phyloP scores from a whole-genome alignment of 1,284 basidiomycete species.

The Vanrija humicola region DNA sequence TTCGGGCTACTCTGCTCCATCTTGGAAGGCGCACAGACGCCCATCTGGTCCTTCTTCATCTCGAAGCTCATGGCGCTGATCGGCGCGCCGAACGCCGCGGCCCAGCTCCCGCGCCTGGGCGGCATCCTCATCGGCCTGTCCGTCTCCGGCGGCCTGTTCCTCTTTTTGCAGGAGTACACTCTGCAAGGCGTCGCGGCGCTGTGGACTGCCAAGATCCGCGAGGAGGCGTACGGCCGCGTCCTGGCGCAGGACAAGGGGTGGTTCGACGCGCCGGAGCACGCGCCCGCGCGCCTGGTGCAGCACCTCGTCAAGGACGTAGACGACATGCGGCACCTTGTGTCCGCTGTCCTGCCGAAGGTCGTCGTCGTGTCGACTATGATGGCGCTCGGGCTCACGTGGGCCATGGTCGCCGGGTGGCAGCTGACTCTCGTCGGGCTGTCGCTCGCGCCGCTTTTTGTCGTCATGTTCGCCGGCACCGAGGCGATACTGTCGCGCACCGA shows the following conservation, averaged over 20 bases:
- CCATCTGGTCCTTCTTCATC: constrained; percentile 85
- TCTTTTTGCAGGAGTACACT: constrained; percentile 69
- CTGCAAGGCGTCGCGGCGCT: constrained; percentile 69
- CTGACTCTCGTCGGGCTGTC: constrained; percentile 86
- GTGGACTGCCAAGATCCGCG: constrained; percentile 72
- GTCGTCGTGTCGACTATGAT: constrained; percentile 78
- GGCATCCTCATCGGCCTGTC: constrained; percentile 62
- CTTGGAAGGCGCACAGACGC: constrained; percentile 74
- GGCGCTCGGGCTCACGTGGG: constrained; percentile 77
- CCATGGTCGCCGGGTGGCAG: constrained; percentile 83
- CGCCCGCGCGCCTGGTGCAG: constrained; percentile 66
- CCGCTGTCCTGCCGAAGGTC: constrained; percentile 67
- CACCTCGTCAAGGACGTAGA: constrained; percentile 84
- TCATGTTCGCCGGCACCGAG: constrained; percentile 69
- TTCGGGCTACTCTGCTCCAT: constrained; percentile 65
- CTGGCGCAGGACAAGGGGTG: constrained; percentile 83
- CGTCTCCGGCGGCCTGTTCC: constrained; percentile 66
- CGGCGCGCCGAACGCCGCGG: constrained; percentile 60
- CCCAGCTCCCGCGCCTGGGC: constrained; percentile 51
- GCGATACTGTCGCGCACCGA: constrained; percentile 61
- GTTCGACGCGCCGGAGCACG: constrained; percentile 72
- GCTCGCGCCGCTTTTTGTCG: constrained; percentile 76
- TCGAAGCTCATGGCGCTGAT: constrained; percentile 75
- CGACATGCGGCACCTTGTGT: constrained; percentile 75
- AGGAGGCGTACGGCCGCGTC: constrained; percentile 59